phyloP scores from a whole-genome alignment of 148 eudicot genomes.

The Drosera capensis region DNA sequence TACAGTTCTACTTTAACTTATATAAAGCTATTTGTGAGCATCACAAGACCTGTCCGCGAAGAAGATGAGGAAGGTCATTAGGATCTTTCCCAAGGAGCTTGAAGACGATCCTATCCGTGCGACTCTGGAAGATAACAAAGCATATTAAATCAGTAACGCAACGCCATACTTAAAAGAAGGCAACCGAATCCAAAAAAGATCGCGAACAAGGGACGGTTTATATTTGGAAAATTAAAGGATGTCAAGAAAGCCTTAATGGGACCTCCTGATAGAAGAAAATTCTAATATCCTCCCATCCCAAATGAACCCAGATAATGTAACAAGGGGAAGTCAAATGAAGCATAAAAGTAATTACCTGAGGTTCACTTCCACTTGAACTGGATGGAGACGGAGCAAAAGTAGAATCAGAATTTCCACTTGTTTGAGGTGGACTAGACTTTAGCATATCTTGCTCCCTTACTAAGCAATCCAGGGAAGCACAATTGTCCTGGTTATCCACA shows the following conservation, averaged over 20 bases:
- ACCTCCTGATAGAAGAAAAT: no score
- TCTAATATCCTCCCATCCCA: neutral
- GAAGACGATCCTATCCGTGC: constrained; percentile 83
- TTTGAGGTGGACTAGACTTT: constrained; percentile 65
- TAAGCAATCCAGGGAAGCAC: constrained; percentile 17
- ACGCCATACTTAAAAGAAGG: neutral
- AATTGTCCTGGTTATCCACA: constrained; percentile 20
- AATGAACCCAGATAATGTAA: no score
- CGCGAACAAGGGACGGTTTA: no score
- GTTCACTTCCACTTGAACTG: constrained; percentile 68
- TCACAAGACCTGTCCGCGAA: constrained; percentile 56
- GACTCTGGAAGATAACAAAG: constrained; percentile 29
- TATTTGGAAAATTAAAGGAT: no score
- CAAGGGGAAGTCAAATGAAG: neutral
- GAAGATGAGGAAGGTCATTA: constrained; percentile 48
- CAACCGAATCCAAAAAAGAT: neutral
- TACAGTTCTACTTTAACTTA: neutral
- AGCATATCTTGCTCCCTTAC: constrained; percentile 27
- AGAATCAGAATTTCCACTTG: constrained; percentile 63
- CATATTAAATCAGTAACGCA: neutral
- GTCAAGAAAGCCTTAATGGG: no score
- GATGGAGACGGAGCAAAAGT: constrained; percentile 46
- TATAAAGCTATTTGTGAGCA: neutral
- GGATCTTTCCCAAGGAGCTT: constrained; percentile 95
- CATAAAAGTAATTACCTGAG: constrained; percentile 66